Evolutionary conservation across 2,329 filamentous ascomycete species (phyloP), one percentile per base, ranked within the genome.

Genomic region (Blumeria graminis): DNA sequence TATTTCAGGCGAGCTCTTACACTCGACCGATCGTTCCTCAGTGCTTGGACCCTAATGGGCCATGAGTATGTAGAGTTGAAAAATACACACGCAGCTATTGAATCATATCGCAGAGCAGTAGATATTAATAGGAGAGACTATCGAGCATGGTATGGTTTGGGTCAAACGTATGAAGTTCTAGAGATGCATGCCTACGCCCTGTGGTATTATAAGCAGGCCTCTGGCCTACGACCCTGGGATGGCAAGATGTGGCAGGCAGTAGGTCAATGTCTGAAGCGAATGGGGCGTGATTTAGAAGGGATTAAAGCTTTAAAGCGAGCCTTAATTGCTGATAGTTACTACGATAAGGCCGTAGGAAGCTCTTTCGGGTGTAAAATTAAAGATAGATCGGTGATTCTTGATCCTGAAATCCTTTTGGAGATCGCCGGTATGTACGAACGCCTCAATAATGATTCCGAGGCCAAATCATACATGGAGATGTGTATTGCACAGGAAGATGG

Each of bases 221-320:
- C 90, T 0, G 86, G 88, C 0, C 73, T 98, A 1, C 80, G 89
- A n/a, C 88, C 90, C 0, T 95, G 90, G 75, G 92, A 98, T 63
- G 86, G 89, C 0, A 96, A 96, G 69, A 94, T 98, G 86, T 98
- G 92, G 92, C 84, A 92, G 72, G 92, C 92, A 0, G 88, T 98
- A 5, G 92, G 86, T 9, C 85, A 85, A 36, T 95, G 90, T 66
- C 81, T 94, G 60, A 84, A 90, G 59, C 90, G 89, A 66, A 93
- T 95, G 76, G 83, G 82, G 55, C 81, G 89, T 56, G 74, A 86
- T 55, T 76, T 81, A n/a, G 89, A 95, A 63, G 90, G 87, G 34
- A 95, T 98, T 68, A 92, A 94, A 65, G 87, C 92, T 0, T 80
- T 94, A 63, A 98, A 98, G 67, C 83, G 92, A 39, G 92, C 92